Base-by-base conservation (phyloP, 2,329 filamentous ascomycete genomes). In the Calonectria pseudoreteaudii region DNA sequence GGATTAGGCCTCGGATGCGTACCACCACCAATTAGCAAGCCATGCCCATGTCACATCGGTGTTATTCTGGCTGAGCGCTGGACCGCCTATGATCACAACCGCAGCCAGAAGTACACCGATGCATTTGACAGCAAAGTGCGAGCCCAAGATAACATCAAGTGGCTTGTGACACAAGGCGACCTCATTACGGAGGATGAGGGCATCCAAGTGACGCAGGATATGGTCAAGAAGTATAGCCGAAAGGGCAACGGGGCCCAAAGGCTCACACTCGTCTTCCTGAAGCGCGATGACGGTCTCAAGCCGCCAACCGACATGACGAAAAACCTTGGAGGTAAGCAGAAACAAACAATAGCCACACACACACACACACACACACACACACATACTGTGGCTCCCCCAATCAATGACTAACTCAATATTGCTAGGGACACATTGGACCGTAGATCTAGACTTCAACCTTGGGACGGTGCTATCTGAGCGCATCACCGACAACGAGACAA, bases 151-250 rank as follows among this genome's bases (percentile, higher is more conserved):
- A 76, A 70, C 44, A 73, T 76, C 66, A 74, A 75, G 56, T 76
- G 74, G 74, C 52, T 76, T 20, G 74, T 75, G 10, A 41, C 70
- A 4, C 69, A 73, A 41, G 73, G 73, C 28, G 74, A 76, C 26
- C 64, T 75, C 0, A 74, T 76, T 30, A 65, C 70, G 18, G 64
- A 41, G 41, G 66, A 44, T 31, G 56, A 72, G 14, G 66, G 56
- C 36, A 69, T 69, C 16, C 9, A 56, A 28, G n/a, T 56, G 18
- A 47, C 56, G 49, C 66, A 68, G 53, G 4, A 20, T 30, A 60
- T 72, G 28, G 36, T 60, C 52, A 68, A 70, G 16, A 76, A 47
- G 36, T 64, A 66, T 49, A 58, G 52, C 14, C 28, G 38, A 23
- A 60, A 66, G n/a, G 60, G 67, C 28, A 66, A 70, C 50, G 41